A percentile compares a stretch with the other conserved stretches of the same genome.
phyloP scores from a whole-genome alignment of 805 yeast genomes.

The Pichia ethanolica region DNA sequence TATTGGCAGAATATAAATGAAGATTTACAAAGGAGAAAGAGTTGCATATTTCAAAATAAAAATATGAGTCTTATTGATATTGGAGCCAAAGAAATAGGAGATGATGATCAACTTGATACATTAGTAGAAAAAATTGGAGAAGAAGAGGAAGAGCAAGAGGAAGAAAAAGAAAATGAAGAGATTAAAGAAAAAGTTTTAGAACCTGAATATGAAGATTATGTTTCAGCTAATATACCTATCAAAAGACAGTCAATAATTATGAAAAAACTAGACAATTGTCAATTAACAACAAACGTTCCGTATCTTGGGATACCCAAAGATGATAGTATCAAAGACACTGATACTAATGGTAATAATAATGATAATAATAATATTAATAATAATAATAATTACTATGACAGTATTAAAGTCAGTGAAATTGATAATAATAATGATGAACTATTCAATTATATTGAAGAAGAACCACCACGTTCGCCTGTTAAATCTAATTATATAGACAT shows the following conservation, averaged over 20 bases:
- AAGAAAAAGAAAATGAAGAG: neutral
- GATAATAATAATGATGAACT: constrained; percentile 1
- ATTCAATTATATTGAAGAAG: neutral
- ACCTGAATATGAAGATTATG: constrained; percentile 22
- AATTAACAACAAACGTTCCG: neutral
- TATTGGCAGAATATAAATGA: constrained; percentile 10
- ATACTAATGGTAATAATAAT: neutral
- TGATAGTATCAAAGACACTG: neutral
- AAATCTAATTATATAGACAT: neutral
- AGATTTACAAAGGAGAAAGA: constrained; percentile 35
- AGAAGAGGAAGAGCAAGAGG: neutral
- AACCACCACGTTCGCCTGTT: neutral
- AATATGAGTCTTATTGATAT: neutral
- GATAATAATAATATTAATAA: neutral
- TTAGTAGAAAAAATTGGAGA: constrained; percentile 5
- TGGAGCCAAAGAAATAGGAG: neutral
- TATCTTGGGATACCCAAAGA: neutral
- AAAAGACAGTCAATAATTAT: constrained; percentile 3
- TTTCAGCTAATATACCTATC: constrained; percentile 7
- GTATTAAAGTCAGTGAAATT: neutral
- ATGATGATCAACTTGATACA: constrained; percentile 6
- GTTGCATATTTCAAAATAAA: constrained; percentile 12
- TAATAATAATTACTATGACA: no score
- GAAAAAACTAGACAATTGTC: constrained; percentile 10
- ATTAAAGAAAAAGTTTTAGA: constrained; percentile 5